phyloP scores from a whole-genome alignment of 768 basidiomycete species.

The Chlorophyllum brunneum region DNA sequence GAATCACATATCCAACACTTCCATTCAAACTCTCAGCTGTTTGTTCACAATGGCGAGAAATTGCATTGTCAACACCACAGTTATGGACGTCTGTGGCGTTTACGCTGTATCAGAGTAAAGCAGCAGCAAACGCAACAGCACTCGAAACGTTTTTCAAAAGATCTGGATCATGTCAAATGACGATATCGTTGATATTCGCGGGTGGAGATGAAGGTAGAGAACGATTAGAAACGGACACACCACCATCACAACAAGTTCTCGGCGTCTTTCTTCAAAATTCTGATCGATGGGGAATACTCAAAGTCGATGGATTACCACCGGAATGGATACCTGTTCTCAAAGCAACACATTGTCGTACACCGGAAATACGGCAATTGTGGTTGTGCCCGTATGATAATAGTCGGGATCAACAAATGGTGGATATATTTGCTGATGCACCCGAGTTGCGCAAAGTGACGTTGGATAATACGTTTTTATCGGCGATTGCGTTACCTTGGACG shows the following conservation, averaged over 20 bases:
- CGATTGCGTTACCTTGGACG: conserved; percentile 5
- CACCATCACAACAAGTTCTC: conserved; percentile 1
- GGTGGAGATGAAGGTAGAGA: conserved; percentile 7
- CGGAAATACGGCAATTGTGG: background rate
- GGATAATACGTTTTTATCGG: conserved; percentile 10
- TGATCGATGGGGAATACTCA: conserved; percentile 1
- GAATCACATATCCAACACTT: conserved; percentile 1
- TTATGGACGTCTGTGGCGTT: conserved; percentile 13
- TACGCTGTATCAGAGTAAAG: conserved; percentile 1
- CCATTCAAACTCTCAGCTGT: conserved; percentile 12
- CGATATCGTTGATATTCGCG: conserved; percentile 3
- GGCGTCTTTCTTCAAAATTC: conserved; percentile 1
- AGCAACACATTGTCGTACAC: background rate
- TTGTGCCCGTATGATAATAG: conserved; percentile 11
- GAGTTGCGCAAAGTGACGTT: conserved; percentile 1
- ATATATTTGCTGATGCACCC: conserved; percentile 1
- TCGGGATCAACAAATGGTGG: conserved; percentile 11
- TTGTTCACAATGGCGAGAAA: conserved; percentile 11
- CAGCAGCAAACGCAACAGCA: background rate
- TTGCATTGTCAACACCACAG: conserved; percentile 6
- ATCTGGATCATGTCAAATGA: background rate
- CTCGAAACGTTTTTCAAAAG: conserved; percentile 4
- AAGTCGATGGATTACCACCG: conserved; percentile 8
- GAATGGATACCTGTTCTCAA: conserved; percentile 8
- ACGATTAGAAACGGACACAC: background rate